Evolutionary conservation across 2,329 filamentous ascomycete species (phyloP), one percentile per base, ranked within the genome.

Genomic region (Talaromyces sp.): DNA sequence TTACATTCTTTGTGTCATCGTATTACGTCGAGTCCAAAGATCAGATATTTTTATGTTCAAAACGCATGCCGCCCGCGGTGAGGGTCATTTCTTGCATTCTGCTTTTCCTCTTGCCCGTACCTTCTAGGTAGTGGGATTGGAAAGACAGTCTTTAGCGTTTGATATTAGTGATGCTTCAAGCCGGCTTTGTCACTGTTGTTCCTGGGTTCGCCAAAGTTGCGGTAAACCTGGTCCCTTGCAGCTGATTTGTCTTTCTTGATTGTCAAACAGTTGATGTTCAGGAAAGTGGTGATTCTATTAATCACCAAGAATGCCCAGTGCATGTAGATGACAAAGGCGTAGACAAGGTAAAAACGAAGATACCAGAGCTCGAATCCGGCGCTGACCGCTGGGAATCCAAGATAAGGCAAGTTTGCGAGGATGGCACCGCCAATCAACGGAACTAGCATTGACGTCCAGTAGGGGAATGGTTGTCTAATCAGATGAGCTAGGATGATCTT

Each of bases 401-500:
- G 75, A 56, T 86, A 84, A 5, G 94, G 94, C 63, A 97, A 80
- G 79, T 98, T 97, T 25, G 87, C 89, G 47, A 98, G 80, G 1
- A 94, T 73, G 7, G 93, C 93, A 62, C 95, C 95, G 60, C 91
- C 90, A 57, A 97, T 85, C 45, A 99, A 87, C 8, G 95, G 95
- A 39, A 86, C 87, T 43, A 98, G 84, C 86, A 98, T 91, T 58
- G 95, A 86, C 11, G 95, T 98, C 93, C 93, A 98, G 84, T 91
- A 96, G 1, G 95, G 95, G 80, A 98, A 99, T 3, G 94, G 91
- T 77, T 98, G 95, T 68, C 88, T 88, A 1, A 95, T 95, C 61
- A 99, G 84, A 78, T 99, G 95, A 2, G 95, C 94, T 19, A 99
- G 88, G 74, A 99, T 99, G 79, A 98, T 98, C 83, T 98, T 99